phyloP scores from a whole-genome alignment of 331 rosid genomes.

The Quercus lobata region DNA sequence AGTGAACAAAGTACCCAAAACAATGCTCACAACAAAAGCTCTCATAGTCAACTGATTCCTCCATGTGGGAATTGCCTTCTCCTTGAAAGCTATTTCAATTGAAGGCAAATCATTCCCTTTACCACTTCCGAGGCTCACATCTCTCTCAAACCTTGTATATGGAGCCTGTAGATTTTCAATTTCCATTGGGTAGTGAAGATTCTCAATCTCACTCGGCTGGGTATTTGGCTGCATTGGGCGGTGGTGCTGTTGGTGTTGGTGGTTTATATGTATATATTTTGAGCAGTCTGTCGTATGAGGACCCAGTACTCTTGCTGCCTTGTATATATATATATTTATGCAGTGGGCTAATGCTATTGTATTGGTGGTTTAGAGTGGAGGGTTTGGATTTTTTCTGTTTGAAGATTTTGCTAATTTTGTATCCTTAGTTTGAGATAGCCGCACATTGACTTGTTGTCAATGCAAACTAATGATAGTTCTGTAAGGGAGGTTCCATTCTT shows the following conservation, averaged over 20 bases:
- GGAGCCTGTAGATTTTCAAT: background rate
- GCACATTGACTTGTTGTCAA: background rate
- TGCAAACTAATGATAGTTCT: background rate
- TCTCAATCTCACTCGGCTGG: background rate
- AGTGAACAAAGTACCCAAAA: background rate
- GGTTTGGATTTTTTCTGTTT: background rate
- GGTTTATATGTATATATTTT: background rate
- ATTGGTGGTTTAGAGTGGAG: background rate
- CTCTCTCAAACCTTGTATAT: background rate
- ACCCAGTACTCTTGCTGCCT: background rate
- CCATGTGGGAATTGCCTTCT: background rate
- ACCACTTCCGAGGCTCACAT: background rate
- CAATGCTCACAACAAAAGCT: background rate
- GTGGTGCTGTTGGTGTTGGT: background rate
- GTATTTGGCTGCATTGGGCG: background rate
- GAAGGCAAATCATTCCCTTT: background rate
- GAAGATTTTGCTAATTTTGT: background rate
- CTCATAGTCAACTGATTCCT: background rate
- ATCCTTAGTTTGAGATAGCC: background rate
- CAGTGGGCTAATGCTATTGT: background rate
- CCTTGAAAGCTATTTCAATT: background rate
- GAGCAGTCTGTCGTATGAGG: background rate
- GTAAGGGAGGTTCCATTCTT: background rate
- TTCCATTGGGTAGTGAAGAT: too few species aligned
- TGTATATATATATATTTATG: background rate